phyloP scores from a whole-genome alignment of 139 green algal genomes.

The Micromonas commoda region DNA sequence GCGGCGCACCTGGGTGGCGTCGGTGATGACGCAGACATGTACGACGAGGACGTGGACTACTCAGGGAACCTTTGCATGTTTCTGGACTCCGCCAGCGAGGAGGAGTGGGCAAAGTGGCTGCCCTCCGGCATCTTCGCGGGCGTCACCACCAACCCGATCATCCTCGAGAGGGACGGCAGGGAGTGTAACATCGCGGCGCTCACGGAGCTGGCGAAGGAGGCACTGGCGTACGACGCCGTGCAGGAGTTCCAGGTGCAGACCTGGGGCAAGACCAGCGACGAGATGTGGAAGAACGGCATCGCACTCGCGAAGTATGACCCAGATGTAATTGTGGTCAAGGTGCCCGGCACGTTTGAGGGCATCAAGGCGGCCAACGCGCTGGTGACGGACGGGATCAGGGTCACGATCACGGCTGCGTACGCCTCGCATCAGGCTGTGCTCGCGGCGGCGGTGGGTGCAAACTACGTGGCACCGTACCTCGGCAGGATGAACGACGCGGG shows the following conservation, averaged over 20 bases:
- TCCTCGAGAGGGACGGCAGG: constrained; percentile 60
- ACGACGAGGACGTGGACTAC: constrained; percentile 5
- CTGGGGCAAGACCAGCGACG: constrained; percentile 53
- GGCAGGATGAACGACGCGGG: constrained; percentile 64
- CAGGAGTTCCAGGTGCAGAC: constrained; percentile 68
- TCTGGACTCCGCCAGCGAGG: constrained; percentile 6
- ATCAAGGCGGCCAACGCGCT: constrained; percentile 48
- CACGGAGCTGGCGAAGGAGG: constrained; percentile 40
- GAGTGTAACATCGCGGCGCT: constrained; percentile 52
- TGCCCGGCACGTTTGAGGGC: constrained; percentile 63
- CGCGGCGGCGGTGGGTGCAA: constrained; percentile 56
- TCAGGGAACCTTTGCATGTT: neutral
- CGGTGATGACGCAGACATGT: neutral
- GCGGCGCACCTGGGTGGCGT: neutral
- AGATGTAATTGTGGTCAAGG: constrained; percentile 48
- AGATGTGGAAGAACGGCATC: constrained; percentile 49
- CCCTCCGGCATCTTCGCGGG: constrained; percentile 40
- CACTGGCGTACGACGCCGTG: constrained; percentile 38
- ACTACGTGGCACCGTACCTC: constrained; percentile 75
- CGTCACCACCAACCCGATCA: constrained; percentile 74
- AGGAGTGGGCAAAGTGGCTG: constrained; percentile 12
- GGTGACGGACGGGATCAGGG: constrained; percentile 40
- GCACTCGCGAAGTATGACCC: constrained; percentile 39
- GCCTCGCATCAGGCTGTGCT: constrained; percentile 31
- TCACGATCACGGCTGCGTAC: constrained; percentile 61